phyloP scores from a whole-genome alignment of 2,329 filamentous ascomycete genomes.

The Colletotrichum sp. region DNA sequence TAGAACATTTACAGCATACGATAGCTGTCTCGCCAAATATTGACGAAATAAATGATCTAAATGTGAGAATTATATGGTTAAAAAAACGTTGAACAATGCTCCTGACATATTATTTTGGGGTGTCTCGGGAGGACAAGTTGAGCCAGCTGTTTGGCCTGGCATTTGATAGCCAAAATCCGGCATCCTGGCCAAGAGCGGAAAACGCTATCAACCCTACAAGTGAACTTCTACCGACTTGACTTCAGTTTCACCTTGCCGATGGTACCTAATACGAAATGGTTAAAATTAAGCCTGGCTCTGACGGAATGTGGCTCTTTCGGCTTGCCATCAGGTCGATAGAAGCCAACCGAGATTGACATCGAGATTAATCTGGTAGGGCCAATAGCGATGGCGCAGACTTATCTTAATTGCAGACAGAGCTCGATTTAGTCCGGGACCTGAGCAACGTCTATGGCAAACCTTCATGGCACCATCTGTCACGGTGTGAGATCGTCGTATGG shows the following conservation, averaged over 20 bases:
- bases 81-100: fast-evolving
- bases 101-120: no score
- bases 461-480: background rate
- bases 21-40: background rate
- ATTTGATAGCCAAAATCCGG: no score
- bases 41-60: background rate
- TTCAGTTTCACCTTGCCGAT: no score
- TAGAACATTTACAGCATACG: background rate
- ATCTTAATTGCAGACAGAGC: background rate
- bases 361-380: background rate
- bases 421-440: background rate
- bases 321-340: background rate
- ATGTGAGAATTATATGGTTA: background rate
- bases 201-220: no score
- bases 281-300: background rate
- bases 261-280: fast-evolving
- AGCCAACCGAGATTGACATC: no score
- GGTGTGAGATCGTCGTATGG: background rate
- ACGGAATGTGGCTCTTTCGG: background rate
- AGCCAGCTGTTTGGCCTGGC: background rate
- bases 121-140: fast-evolving
- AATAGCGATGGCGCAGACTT: background rate
- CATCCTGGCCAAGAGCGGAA: no score
- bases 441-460: background rate
- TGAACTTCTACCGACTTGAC: no score